A percentile compares a stretch with the other conserved stretches of the same genome.
phyloP scores from a whole-genome alignment of 768 basidiomycete genomes.

The Termitomyces titanicus region DNA sequence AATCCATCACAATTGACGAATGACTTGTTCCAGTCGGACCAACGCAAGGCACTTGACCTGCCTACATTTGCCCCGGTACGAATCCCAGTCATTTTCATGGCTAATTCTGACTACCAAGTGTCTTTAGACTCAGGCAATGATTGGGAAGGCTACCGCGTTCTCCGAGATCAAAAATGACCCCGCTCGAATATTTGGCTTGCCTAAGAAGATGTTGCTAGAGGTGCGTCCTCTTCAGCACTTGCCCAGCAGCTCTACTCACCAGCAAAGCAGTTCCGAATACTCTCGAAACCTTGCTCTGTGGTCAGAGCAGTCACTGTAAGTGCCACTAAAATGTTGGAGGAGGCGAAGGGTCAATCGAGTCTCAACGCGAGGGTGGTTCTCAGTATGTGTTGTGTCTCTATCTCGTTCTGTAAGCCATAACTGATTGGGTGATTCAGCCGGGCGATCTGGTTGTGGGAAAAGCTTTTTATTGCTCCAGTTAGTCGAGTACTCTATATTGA shows the following conservation, averaged over 20 bases:
- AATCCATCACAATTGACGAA: constrained; percentile 38
- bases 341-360: constrained; percentile 47
- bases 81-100: constrained; percentile 8
- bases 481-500: constrained; percentile 58
- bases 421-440: constrained; percentile 43
- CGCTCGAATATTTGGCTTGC: constrained; percentile 67
- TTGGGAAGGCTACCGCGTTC: constrained; percentile 48
- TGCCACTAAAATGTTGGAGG: constrained; percentile 47
- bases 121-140: constrained; percentile 23
- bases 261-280: constrained; percentile 58
- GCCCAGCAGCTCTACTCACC: neutral
- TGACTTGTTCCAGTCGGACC: constrained; percentile 36
- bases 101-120: constrained; percentile 10
- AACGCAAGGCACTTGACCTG: constrained; percentile 30
- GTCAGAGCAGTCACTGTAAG: constrained; percentile 66
- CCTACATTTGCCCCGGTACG: constrained; percentile 43
- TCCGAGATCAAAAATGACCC: constrained; percentile 42
- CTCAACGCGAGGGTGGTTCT: constrained; percentile 53
- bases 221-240: constrained; percentile 34
- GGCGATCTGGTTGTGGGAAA: constrained; percentile 76
- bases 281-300: constrained; percentile 70
- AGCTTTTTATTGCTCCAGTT: constrained; percentile 76
- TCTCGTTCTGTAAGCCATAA: neutral
- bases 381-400: constrained; percentile 41
- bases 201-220: constrained; percentile 67